phyloP scores from a whole-genome alignment of 2,329 filamentous ascomycete species.

The Capronia americana region DNA sequence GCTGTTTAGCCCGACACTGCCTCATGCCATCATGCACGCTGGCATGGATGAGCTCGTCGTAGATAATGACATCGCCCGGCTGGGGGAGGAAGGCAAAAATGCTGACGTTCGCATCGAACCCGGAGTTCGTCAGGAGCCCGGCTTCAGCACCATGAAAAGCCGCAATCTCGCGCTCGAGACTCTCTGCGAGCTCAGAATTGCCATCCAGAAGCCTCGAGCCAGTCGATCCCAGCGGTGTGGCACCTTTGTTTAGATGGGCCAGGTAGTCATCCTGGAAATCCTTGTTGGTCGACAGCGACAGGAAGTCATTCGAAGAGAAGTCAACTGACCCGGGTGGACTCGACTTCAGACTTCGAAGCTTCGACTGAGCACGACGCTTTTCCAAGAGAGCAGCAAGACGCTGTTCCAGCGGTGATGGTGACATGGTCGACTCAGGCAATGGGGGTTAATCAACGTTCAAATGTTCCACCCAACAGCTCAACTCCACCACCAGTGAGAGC shows the following conservation, averaged over 20 bases:
- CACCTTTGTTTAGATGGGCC: constrained; percentile 50
- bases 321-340: constrained; percentile 55
- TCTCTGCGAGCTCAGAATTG: constrained; percentile 65
- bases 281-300: constrained; percentile 61
- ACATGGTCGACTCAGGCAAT: constrained; percentile 13
- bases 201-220: constrained; percentile 71
- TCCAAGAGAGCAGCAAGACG: constrained; percentile 41
- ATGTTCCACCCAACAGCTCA: neutral
- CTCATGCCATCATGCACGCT: constrained; percentile 80
- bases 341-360: constrained; percentile 56
- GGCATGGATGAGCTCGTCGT: constrained; percentile 78
- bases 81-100: constrained; percentile 68
- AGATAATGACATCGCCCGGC: constrained; percentile 67
- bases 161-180: constrained; percentile 65
- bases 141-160: constrained; percentile 64
- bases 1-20: constrained; percentile 61
- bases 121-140: constrained; percentile 68
- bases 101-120: constrained; percentile 70
- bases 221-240: constrained; percentile 59
- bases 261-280: constrained; percentile 58
- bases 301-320: constrained; percentile 71
- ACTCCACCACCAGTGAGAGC: neutral
- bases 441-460: neutral
- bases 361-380: constrained; percentile 52
- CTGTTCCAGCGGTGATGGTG: constrained; percentile 33